Percentiles rank a stretch among this genome's conserved stretches.
Conservation (phyloP, 495 filamentous ascomycete genomes). For the Penicillium coffeae region DNA sequence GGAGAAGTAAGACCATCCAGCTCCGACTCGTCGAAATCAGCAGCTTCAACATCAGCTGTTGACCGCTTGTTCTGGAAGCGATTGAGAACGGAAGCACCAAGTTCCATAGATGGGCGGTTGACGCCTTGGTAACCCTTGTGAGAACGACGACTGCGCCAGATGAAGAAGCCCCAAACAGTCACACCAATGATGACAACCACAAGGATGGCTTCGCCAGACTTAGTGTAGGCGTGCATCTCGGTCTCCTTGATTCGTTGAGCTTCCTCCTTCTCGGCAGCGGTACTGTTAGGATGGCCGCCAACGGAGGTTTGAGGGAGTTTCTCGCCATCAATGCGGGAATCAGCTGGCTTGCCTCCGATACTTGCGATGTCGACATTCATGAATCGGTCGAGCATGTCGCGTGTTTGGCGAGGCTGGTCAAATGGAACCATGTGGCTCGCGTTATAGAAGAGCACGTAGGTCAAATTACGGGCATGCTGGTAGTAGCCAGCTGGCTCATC, state of each 20-base stretch:
- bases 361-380: constrained; percentile 88
- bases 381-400: constrained; percentile 97
- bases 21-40: constrained; percentile 86
- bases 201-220: constrained; percentile 85
- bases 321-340: constrained; percentile 86
- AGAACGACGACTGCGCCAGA: constrained; percentile 71
- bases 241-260: constrained; percentile 75
- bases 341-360: constrained; percentile 81
- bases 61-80: constrained; percentile 48
- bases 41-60: constrained; percentile 67
- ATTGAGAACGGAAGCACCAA: constrained; percentile 29
- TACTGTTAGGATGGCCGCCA: constrained; percentile 80
- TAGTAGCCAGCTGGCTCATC: constrained; percentile 86
- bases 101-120: constrained; percentile 25
- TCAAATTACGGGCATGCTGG: constrained; percentile 90
- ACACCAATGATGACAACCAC: constrained; percentile 80
- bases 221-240: constrained; percentile 88
- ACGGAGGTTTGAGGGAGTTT: constrained; percentile 79
- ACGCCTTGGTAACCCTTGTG: constrained; percentile 47
- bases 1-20: constrained; percentile 67
- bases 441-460: constrained; percentile 94
- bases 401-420: constrained; percentile 78
- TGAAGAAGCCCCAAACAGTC: constrained; percentile 73
- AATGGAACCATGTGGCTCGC: constrained; percentile 97
- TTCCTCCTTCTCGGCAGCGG: constrained; percentile 66